A percentile compares a stretch with the other conserved stretches of the same genome.
These are phyloP conservation scores for Ustilago xerochloae DNA, from an alignment of 1,284 basidiomycete genomes.

Conservation along the genomic window DNA sequence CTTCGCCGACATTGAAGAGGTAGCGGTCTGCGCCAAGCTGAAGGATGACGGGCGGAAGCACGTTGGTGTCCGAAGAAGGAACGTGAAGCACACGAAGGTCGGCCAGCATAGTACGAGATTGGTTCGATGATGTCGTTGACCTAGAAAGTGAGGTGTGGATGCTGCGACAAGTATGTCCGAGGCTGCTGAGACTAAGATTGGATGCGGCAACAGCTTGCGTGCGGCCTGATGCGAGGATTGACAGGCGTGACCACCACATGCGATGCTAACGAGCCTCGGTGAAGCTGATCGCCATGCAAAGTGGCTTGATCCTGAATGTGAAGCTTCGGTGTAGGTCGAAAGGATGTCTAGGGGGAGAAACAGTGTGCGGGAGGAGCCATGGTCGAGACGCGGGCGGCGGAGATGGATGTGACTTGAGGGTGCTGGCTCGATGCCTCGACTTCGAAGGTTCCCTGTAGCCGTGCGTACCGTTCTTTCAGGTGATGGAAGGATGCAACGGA, in stretches of 20 bases:
- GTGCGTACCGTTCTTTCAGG: too few relatives aligned
- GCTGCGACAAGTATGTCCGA: background rate
- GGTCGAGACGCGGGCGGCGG: background rate
- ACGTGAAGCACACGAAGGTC: slow-evolving; percentile 58
- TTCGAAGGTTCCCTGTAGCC: too few relatives aligned
- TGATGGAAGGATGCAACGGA: too few relatives aligned
- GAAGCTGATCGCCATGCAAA: background rate
- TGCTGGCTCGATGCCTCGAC: too few relatives aligned
- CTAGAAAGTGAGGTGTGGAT: slow-evolving; percentile 6
- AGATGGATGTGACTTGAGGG: too few relatives aligned
- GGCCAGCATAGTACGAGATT: slow-evolving; percentile 35
- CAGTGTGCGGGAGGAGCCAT: background rate
- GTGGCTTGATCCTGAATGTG: background rate
- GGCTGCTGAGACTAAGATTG: background rate
- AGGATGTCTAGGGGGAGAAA: background rate
- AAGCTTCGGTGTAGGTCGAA: background rate
- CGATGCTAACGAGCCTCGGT: slow-evolving; percentile 5
- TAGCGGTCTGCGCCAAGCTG: slow-evolving; percentile 82
- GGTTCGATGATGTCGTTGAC: background rate
- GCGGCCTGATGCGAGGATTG: slow-evolving; percentile 1
- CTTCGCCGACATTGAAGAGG: slow-evolving; percentile 86
- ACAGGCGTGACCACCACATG: slow-evolving; percentile 29
- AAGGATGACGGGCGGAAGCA: slow-evolving; percentile 81
- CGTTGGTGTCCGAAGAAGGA: slow-evolving; percentile 72
- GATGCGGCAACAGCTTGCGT: background rate